A percentile compares a stretch with the other conserved stretches of the same genome.
Conservation (phyloP, 1,284 basidiomycete genomes). For the Fomes fomentarius region DNA sequence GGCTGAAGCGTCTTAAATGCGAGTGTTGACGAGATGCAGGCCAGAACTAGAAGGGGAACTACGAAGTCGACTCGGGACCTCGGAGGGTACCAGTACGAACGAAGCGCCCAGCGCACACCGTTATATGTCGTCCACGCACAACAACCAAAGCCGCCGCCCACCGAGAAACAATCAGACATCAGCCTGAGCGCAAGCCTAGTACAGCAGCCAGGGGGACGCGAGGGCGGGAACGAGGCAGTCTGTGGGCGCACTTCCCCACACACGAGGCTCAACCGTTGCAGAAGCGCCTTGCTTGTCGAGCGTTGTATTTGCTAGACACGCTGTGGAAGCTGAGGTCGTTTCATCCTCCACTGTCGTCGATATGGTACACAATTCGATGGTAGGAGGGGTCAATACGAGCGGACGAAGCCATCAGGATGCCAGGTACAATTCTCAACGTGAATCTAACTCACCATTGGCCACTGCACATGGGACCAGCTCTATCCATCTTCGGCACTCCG, state of each 20-base stretch:
- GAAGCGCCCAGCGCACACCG: neutral
- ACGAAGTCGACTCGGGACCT: too few species aligned
- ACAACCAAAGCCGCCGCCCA: neutral
- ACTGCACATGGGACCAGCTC: too few species aligned
- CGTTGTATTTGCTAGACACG: neutral
- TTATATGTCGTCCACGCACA: neutral
- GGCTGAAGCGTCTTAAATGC: neutral
- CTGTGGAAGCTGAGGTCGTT: too few species aligned
- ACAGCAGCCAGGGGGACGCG: constrained; percentile 14
- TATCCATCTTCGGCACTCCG: too few species aligned
- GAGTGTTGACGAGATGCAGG: neutral
- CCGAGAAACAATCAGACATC: constrained; percentile 5
- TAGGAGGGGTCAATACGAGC: too few species aligned
- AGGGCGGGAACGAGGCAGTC: constrained; percentile 17
- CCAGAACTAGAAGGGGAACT: neutral
- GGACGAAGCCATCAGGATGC: neutral
- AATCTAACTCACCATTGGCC: neutral
- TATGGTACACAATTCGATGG: too few species aligned
- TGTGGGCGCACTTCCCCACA: constrained; percentile 19
- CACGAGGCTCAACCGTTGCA: constrained; percentile 18
- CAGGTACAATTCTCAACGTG: neutral
- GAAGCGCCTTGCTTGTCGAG: constrained; percentile 8
- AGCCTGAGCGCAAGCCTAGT: constrained; percentile 9
- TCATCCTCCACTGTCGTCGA: too few species aligned
- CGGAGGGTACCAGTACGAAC: too few species aligned